Evolutionary conservation across 139 green algal genomes (phyloP).

Genomic region (Auxenochlorella pyrenoidosa): DNA sequence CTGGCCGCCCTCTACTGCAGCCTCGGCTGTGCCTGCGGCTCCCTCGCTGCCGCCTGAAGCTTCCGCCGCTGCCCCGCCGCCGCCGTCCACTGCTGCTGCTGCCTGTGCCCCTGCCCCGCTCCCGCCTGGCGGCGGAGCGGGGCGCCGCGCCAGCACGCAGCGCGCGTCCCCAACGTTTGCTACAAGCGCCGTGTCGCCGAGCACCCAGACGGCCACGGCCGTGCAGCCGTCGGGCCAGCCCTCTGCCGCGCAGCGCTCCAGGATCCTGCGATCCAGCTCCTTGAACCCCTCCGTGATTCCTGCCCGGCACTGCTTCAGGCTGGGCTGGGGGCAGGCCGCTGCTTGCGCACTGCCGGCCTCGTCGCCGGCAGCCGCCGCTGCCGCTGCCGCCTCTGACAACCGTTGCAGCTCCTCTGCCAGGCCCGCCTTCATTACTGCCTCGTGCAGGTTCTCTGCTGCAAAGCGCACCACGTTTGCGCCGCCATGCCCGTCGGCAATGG

Average conservation of each 20-base stretch:
- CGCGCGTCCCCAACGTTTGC: constrained; percentile 76
- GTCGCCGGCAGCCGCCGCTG: background rate
- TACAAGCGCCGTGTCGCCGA: constrained; percentile 63
- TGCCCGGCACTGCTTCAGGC: constrained; percentile 31
- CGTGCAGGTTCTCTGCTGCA: constrained; percentile 45
- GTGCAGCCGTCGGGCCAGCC: constrained; percentile 70
- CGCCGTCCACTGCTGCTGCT: background rate
- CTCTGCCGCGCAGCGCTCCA: constrained; percentile 48
- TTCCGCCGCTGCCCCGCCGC: background rate
- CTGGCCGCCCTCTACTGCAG: background rate
- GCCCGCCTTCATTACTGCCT: constrained; percentile 45
- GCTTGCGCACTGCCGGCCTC: background rate
- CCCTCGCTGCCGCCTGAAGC: too few species aligned
- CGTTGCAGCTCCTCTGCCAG: constrained; percentile 26
- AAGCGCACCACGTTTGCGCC: constrained; percentile 49
- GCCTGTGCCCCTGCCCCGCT: background rate
- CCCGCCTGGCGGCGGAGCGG: background rate
- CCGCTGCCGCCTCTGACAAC: background rate
- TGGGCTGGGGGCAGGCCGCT: constrained; percentile 10
- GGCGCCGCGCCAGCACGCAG: constrained; percentile 61
- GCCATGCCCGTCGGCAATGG: constrained; percentile 66
- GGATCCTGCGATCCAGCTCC: constrained; percentile 36
- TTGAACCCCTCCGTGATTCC: constrained; percentile 34
- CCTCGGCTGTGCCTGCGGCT: background rate
- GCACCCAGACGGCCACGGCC: constrained; percentile 71